Evolutionary conservation across 768 basidiomycete species (phyloP), one percentile per base, ranked within the genome.

Genomic region (Lanmaoa pseudosensibilis): DNA sequence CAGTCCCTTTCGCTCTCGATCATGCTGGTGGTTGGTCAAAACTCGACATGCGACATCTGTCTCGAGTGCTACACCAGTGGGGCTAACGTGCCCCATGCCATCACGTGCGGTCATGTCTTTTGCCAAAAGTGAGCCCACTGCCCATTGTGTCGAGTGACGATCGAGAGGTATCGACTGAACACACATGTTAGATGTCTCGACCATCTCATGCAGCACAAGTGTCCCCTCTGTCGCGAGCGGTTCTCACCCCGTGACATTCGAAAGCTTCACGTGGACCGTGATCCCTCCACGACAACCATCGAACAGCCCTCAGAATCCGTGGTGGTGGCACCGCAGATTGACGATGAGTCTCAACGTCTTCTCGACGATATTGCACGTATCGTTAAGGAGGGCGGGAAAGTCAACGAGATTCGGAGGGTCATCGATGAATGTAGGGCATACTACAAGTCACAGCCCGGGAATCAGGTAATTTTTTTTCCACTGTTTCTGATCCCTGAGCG

Each of bases 31-130:
- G 69, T 88, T 69, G 81, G 82, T 64, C 67, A 81, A 57, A 80
- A 79, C 64, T 89, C 88, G 64, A 75, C 77, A 47, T 91, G 88
- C 79, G 88, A 90, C 73, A 80, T 90, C 65, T 91, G 89, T 73
- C 78, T 86, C 62, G 88, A 90, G 62, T 70, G 73, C 33, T 90
- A 86, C 67, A 77, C 76, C 48, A 69, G 69, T 51, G 81, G 80
- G 48, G 61, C 61, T 45, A 84, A 82, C 66, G 76, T 79, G 9
- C 87, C 88, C 49, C 82, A 85, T 65, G 79, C 83, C 47, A 86
- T 90, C 63, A 57, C 77, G 46, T 91, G 89, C 58, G 89, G 89
- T 18, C 88, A 90, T 67, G 81, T 84, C 54, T 88, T 88, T 72
- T 90, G 86, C 63, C 71, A 73, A 59, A 71, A 58, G 76, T 75